phyloP scores from a whole-genome alignment of 805 yeast species.

The Cyberlindnera samutprakarnensis region DNA sequence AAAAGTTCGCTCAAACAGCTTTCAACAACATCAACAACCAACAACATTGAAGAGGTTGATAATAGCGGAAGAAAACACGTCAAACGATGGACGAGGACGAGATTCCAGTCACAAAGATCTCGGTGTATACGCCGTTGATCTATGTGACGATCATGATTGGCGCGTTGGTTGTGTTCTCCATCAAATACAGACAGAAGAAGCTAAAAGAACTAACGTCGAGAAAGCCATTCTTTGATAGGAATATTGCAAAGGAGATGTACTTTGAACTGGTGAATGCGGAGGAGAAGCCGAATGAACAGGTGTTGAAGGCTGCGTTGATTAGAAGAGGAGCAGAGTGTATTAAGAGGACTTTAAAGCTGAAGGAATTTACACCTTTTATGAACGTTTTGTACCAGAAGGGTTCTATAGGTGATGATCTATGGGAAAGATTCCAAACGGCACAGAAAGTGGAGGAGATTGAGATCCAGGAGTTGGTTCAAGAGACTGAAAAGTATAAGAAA shows the following conservation, averaged over 20 bases:
- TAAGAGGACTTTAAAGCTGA: slow-evolving; percentile 73
- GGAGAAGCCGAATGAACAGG: slow-evolving; percentile 67
- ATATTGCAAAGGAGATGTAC: slow-evolving; percentile 59
- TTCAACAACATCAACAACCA: too few relatives aligned
- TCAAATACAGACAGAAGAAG: slow-evolving; percentile 54
- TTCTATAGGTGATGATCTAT: slow-evolving; percentile 83
- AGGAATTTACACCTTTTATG: slow-evolving; percentile 68
- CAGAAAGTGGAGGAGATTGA: slow-evolving; percentile 76
- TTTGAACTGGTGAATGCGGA: slow-evolving; percentile 44
- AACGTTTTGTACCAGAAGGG: slow-evolving; percentile 77
- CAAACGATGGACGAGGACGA: slow-evolving; percentile 10
- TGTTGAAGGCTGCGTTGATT: slow-evolving; percentile 59
- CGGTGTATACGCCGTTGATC: slow-evolving; percentile 65
- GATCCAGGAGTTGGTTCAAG: slow-evolving; percentile 64
- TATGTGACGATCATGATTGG: slow-evolving; percentile 65
- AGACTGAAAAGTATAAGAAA: slow-evolving; percentile 63
- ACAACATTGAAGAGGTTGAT: too few relatives aligned
- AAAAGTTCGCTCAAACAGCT: too few relatives aligned
- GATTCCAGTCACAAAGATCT: slow-evolving; percentile 23
- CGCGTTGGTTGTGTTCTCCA: slow-evolving; percentile 62
- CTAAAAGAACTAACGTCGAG: slow-evolving; percentile 44
- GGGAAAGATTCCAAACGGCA: slow-evolving; percentile 72
- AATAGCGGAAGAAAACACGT: too few relatives aligned
- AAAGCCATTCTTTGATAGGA: slow-evolving; percentile 68
- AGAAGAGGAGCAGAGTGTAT: slow-evolving; percentile 83